phyloP scores from a whole-genome alignment of 1,139 yeast species.

The Taphrina wiesneri region DNA sequence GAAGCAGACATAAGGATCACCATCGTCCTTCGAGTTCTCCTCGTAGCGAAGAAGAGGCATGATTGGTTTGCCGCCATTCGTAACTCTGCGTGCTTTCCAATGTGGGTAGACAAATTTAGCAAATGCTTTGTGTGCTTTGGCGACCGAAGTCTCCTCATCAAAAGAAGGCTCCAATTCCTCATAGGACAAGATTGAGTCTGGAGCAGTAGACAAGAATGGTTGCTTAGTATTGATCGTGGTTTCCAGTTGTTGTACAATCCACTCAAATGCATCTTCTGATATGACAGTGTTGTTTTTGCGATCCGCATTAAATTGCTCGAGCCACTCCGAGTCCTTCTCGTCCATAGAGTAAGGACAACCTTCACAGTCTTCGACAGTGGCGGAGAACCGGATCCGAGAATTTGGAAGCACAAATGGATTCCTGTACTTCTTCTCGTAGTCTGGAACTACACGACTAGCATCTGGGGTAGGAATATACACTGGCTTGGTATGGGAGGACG shows the following conservation, averaged over 20 bases:
- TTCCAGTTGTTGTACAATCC: conserved; percentile 73
- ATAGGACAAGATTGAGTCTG: conserved; percentile 68
- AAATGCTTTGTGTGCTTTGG: conserved; percentile 57
- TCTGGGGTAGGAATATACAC: conserved; percentile 96
- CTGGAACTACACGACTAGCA: conserved; percentile 56
- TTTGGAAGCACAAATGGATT: conserved; percentile 72
- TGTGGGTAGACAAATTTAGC: conserved; percentile 75
- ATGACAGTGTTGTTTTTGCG: conserved; percentile 47
- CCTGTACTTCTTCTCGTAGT: conserved; percentile 68
- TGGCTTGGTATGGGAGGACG: conserved; percentile 60
- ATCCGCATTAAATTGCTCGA: conserved; percentile 51
- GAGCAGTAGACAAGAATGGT: conserved; percentile 75
- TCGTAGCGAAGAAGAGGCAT: conserved; percentile 80
- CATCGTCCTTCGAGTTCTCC: conserved; percentile 85
- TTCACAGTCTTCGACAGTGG: conserved; percentile 90
- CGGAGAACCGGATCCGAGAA: conserved; percentile 81
- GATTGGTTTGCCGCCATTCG: conserved; percentile 67
- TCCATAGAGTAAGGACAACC: conserved; percentile 90
- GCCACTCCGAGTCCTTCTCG: conserved; percentile 75
- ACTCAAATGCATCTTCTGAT: conserved; percentile 82
- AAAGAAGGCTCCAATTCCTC: conserved; percentile 58
- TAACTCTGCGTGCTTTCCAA: conserved; percentile 75
- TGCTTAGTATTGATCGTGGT: conserved; percentile 73
- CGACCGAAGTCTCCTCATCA: conserved; percentile 34
- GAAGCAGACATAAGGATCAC: conserved; percentile 93